Conservation (phyloP, 257 asterid species). For the Capsicum rhomboideum region DNA sequence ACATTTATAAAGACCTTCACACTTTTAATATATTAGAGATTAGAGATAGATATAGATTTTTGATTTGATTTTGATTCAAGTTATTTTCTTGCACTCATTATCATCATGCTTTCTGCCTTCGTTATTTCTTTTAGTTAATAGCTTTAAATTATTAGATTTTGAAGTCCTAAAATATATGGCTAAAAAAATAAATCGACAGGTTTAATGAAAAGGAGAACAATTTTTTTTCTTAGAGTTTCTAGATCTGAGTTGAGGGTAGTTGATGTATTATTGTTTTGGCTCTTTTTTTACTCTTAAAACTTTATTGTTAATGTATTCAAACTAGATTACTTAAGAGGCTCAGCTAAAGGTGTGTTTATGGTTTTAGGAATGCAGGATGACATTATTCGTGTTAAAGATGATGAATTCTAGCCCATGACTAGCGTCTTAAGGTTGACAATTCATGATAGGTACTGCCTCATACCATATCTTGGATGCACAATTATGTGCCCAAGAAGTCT, state of each 20-base stretch:
- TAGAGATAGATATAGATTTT: no score
- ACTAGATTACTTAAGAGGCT: not conserved
- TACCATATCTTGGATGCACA: not conserved
- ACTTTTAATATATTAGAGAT: no score
- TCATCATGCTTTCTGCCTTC: no score
- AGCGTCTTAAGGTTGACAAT: constrained; percentile 67
- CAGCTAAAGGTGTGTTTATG: not conserved
- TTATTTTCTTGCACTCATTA: no score
- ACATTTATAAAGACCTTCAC: no score
- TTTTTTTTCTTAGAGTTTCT: no score
- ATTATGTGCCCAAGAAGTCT: not conserved
- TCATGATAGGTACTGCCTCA: constrained; percentile 55
- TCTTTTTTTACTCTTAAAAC: not conserved
- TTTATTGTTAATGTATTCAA: not conserved
- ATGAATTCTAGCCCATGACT: constrained; percentile 95
- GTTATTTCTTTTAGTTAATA: no score
- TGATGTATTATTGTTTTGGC: not conserved
- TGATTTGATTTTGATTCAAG: no score
- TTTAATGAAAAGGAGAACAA: no score
- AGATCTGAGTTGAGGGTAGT: not conserved
- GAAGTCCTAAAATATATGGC: no score
- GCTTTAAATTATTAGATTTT: no score
- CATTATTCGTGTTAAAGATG: constrained; percentile 72
- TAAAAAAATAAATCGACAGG: no score
- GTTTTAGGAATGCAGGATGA: constrained; percentile 51